Evolutionary conservation across 2,329 filamentous ascomycete genomes (phyloP).

Genomic region (Lizonia empirigonia): DNA sequence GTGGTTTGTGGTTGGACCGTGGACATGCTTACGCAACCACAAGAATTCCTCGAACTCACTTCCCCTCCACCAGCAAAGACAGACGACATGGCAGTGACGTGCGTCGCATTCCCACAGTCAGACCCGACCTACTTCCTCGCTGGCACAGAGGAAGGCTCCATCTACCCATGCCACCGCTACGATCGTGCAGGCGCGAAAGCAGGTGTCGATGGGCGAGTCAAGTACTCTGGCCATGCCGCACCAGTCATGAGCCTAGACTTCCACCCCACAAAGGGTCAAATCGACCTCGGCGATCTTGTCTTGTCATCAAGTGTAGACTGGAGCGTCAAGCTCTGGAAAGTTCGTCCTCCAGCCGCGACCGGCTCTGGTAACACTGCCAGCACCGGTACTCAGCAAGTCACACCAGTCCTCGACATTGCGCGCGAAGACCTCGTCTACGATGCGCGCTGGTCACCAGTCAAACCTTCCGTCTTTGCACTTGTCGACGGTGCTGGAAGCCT

Average conservation of each 20-base stretch:
- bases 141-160: slow-evolving; percentile 93
- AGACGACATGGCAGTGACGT: slow-evolving; percentile 93
- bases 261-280: slow-evolving; percentile 87
- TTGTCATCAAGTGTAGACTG: slow-evolving; percentile 93
- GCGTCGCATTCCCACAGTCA: slow-evolving; percentile 90
- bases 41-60: slow-evolving; percentile 87
- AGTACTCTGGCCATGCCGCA: slow-evolving; percentile 87
- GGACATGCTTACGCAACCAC: slow-evolving; percentile 95
- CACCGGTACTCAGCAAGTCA: slow-evolving; percentile 57
- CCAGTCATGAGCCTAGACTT: slow-evolving; percentile 97
- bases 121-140: slow-evolving; percentile 98
- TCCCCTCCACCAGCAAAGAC: slow-evolving; percentile 80
- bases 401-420: slow-evolving; percentile 84
- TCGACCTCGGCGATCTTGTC: slow-evolving; percentile 93
- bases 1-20: slow-evolving; percentile 97
- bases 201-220: slow-evolving; percentile 85
- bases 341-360: slow-evolving; percentile 77
- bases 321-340: slow-evolving; percentile 97
- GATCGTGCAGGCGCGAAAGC: slow-evolving; percentile 97
- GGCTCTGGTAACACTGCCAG: slow-evolving; percentile 51
- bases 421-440: slow-evolving; percentile 98
- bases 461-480: slow-evolving; percentile 90
- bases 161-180: slow-evolving; percentile 96
- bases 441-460: slow-evolving; percentile 90
- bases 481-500: slow-evolving; percentile 92